Conservation (phyloP, 2,329 filamentous ascomycete species). For the Scolecobasidium constrictum region DNA sequence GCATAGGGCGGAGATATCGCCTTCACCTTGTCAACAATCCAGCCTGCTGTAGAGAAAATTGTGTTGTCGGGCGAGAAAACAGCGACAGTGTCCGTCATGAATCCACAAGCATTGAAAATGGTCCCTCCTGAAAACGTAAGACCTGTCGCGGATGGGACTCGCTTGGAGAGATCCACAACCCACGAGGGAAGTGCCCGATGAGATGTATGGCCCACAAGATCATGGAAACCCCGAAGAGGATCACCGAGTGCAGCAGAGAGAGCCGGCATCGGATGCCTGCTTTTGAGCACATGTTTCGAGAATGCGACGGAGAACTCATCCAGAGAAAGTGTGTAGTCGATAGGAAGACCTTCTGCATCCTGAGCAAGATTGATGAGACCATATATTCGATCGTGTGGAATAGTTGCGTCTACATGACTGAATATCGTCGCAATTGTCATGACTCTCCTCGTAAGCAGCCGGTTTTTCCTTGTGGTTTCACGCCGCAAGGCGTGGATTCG, state of each 20-base stretch:
- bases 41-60: too few relatives aligned
- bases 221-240: too few relatives aligned
- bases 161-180: too few relatives aligned
- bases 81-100: too few relatives aligned
- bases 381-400: not conserved
- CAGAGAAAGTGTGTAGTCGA: not conserved
- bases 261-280: not conserved
- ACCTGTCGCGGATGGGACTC: too few relatives aligned
- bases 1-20: too few relatives aligned
- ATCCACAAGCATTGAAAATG: too few relatives aligned
- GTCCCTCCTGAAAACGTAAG: too few relatives aligned
- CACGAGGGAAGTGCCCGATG: too few relatives aligned
- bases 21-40: too few relatives aligned
- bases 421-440: not conserved
- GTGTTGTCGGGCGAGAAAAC: too few relatives aligned
- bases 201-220: too few relatives aligned
- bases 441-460: not conserved
- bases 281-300: not conserved
- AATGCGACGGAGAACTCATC: conserved; percentile 1
- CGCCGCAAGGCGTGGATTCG: not conserved
- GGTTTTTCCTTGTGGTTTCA: not conserved
- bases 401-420: not conserved
- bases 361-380: not conserved
- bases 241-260: not conserved
- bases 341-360: not conserved